These are phyloP conservation scores for Babesia bovis DNA, from an alignment of 169 alveolate species.

Conservation along the genomic window DNA sequence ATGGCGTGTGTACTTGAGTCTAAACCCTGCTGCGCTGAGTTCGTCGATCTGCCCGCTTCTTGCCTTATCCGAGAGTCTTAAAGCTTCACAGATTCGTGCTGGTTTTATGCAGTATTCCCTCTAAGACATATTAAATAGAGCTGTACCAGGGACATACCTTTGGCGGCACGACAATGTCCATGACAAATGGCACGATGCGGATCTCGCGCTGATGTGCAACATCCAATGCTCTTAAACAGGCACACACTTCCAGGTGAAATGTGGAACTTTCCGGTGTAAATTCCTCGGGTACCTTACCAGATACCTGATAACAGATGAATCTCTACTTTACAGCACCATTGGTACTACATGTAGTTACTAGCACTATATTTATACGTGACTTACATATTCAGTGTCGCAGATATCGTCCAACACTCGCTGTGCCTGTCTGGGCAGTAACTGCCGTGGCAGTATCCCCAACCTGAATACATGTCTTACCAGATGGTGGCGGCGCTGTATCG, in stretches of 20 bases:
- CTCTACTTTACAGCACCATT: not conserved
- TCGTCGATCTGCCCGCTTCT: conserved; percentile 49
- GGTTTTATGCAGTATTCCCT: conserved; percentile 37
- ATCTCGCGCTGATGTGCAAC: conserved; percentile 76
- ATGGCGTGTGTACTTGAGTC: conserved; percentile 60
- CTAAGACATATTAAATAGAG: conserved; percentile 10
- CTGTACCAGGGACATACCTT: conserved; percentile 24
- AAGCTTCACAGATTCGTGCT: conserved; percentile 36
- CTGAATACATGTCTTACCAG: conserved; percentile 55
- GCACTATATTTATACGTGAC: not conserved
- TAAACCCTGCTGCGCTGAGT: conserved; percentile 48
- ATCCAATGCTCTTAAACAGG: conserved; percentile 72
- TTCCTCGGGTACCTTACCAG: conserved; percentile 38
- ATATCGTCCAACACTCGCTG: conserved; percentile 45
- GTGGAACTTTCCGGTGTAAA: conserved; percentile 80
- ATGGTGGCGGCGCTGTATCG: conserved; percentile 57
- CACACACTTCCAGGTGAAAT: conserved; percentile 78
- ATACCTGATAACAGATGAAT: conserved; percentile 1
- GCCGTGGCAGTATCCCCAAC: conserved; percentile 49
- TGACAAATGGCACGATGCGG: conserved; percentile 73
- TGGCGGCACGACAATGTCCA: conserved; percentile 77
- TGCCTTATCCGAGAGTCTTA: conserved; percentile 48
- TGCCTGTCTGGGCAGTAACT: conserved; percentile 9
- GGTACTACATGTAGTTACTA: too few relatives aligned
- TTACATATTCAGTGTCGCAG: conserved; percentile 52